Conservation (phyloP, 257 asterid species). For the Solanum chiquidenum region DNA sequence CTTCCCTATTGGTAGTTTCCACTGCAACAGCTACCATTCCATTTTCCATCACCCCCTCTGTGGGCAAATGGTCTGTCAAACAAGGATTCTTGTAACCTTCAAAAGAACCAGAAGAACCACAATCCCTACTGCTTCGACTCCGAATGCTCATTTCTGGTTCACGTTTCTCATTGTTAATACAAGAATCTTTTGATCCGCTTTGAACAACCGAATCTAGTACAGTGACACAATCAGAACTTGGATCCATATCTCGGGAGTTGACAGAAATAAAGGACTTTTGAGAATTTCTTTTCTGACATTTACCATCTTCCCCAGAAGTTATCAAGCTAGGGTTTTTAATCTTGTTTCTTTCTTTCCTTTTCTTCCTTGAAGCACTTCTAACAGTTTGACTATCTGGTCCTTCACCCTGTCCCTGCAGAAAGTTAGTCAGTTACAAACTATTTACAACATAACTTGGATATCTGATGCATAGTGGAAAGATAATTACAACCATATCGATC, state of each 20-base stretch:
- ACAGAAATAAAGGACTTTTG: constrained; percentile 23
- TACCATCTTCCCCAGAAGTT: constrained; percentile 27
- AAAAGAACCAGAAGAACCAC: constrained; percentile 17
- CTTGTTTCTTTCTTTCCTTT: constrained; percentile 69
- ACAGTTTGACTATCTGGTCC: constrained; percentile 39
- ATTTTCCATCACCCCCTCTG: constrained; percentile 12
- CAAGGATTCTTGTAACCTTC: constrained; percentile 12
- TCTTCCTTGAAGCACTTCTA: constrained; percentile 58
- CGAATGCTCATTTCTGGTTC: constrained; percentile 17
- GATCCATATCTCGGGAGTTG: constrained; percentile 27
- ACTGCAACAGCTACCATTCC: constrained; percentile 16
- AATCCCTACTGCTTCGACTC: constrained; percentile 3
- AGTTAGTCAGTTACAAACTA: constrained; percentile 50
- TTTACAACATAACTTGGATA: constrained; percentile 19
- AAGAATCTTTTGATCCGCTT: constrained; percentile 19
- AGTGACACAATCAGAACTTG: constrained; percentile 25
- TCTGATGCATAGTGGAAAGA: constrained; percentile 23
- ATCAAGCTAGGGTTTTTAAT: constrained; percentile 35
- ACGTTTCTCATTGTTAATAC: constrained; percentile 15
- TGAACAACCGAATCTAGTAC: constrained; percentile 34
- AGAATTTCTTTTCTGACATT: constrained; percentile 32
- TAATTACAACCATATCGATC: constrained; percentile 55
- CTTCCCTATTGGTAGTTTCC: constrained; percentile 20
- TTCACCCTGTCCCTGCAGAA: constrained; percentile 61
- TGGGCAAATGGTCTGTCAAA: constrained; percentile 22